phyloP scores from a whole-genome alignment of 2,329 filamentous ascomycete genomes.

The Colletotrichum lupini region DNA sequence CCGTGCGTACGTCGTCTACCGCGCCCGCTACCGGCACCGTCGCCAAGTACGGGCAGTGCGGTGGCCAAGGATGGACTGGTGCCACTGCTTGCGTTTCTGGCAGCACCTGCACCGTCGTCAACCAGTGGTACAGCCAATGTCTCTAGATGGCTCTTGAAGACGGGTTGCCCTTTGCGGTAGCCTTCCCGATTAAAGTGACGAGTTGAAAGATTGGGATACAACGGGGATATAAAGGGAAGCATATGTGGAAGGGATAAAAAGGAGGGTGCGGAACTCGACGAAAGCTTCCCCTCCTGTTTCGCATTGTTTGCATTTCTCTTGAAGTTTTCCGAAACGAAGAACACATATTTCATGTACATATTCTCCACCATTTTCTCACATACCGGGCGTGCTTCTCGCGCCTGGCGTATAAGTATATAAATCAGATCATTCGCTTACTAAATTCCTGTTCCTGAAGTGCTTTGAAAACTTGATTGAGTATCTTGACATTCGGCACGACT shows the following conservation, averaged over 20 bases:
- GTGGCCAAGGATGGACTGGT: constrained; percentile 48
- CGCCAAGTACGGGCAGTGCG: constrained; percentile 50
- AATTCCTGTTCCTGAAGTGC: neutral
- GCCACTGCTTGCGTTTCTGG: constrained; percentile 48
- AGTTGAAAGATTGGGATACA: neutral
- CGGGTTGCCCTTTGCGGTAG: too few species aligned
- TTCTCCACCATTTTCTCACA: neutral
- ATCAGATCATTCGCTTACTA: constrained; percentile 29
- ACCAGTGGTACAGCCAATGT: constrained; percentile 56
- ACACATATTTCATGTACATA: constrained; percentile 28
- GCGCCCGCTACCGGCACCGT: constrained; percentile 36
- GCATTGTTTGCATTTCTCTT: constrained; percentile 5
- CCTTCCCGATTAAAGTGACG: neutral
- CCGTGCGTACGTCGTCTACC: neutral
- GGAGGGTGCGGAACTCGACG: constrained; percentile 2
- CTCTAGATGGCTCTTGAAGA: constrained; percentile 40
- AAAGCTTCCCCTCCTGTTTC: neutral
- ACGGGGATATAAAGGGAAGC: constrained; percentile 1
- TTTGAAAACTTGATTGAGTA: neutral
- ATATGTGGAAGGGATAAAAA: constrained; percentile 12
- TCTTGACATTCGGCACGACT: neutral
- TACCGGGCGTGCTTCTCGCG: constrained; percentile 5
- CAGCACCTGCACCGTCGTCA: constrained; percentile 49
- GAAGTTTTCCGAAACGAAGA: neutral
- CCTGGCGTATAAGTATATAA: constrained; percentile 26